Evolutionary conservation across 2,329 filamentous ascomycete genomes (phyloP).

Genomic region (Graphilbum fragrans): DNA sequence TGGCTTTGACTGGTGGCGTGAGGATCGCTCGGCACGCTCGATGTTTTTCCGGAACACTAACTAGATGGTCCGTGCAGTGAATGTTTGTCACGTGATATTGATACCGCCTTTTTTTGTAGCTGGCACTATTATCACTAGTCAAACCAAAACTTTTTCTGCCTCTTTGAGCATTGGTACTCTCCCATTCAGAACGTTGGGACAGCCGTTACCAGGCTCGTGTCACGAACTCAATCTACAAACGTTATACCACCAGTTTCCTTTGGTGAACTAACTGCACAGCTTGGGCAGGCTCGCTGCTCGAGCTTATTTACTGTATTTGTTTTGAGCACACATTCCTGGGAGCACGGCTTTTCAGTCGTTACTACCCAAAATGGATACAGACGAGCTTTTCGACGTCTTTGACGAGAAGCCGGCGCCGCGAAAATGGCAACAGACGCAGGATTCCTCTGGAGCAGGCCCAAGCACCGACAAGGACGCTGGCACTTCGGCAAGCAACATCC

Average conservation of each 20-base stretch:
- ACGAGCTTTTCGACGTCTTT: slow-evolving; percentile 76
- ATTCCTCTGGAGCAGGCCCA: slow-evolving; percentile 12
- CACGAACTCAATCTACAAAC: too few relatives aligned
- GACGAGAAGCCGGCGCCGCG: slow-evolving; percentile 42
- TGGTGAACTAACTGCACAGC: too few relatives aligned
- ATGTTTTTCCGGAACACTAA: slow-evolving; percentile 9
- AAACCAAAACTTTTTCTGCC: too few relatives aligned
- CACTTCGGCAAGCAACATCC: not conserved
- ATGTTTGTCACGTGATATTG: not conserved
- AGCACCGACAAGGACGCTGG: slow-evolving; percentile 27
- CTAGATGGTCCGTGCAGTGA: slow-evolving; percentile 4
- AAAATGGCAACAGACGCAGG: slow-evolving; percentile 19
- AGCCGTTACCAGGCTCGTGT: too few relatives aligned
- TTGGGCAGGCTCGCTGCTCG: too few relatives aligned
- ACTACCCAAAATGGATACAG: slow-evolving; percentile 34
- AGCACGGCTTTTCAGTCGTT: not conserved
- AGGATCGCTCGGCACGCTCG: slow-evolving; percentile 4
- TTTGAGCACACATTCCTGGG: not conserved
- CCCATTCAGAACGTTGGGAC: too few relatives aligned
- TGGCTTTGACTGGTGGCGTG: slow-evolving; percentile 10
- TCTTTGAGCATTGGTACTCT: too few relatives aligned
- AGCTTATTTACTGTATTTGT: not conserved
- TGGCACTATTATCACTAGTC: too few relatives aligned
- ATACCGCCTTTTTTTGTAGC: slow-evolving; percentile 3
- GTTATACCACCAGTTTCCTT: too few relatives aligned